These are phyloP conservation scores for Physcomitrium patens DNA, from an alignment of 225 moss, liverwort and hornwort species.

Conservation along the genomic window DNA sequence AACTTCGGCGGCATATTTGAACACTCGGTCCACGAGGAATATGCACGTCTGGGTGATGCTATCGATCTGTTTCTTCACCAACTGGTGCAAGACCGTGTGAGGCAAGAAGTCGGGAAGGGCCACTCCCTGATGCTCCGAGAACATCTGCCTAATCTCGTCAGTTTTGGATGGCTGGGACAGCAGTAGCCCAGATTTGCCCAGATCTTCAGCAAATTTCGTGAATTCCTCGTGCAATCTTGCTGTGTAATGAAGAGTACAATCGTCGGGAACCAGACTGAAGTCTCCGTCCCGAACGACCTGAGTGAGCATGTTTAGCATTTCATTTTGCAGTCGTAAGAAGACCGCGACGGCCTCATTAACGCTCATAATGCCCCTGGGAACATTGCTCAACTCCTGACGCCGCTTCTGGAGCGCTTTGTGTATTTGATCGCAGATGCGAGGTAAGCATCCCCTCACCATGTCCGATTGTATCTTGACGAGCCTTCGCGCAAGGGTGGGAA, in stretches of 20 bases:
- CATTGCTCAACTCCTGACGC: not conserved
- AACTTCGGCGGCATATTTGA: constrained; percentile 32
- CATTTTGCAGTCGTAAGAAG: not conserved
- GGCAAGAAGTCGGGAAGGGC: constrained; percentile 43
- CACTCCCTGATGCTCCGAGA: constrained; percentile 36
- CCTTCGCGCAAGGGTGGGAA: constrained; percentile 39
- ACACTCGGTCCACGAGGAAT: constrained; percentile 34
- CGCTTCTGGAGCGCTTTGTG: constrained; percentile 14
- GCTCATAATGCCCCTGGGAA: constrained; percentile 1
- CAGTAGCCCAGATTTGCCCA: constrained; percentile 4
- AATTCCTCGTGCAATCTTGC: constrained; percentile 42
- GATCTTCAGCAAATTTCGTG: constrained; percentile 18
- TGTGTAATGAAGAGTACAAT: constrained; percentile 19
- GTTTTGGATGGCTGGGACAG: constrained; percentile 16
- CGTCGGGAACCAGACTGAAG: constrained; percentile 11
- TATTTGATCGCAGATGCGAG: constrained; percentile 29
- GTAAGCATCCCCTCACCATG: constrained; percentile 37
- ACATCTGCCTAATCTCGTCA: constrained; percentile 3
- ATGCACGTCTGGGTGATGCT: constrained; percentile 23
- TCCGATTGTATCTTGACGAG: constrained; percentile 35
- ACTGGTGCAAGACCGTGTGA: constrained; percentile 20
- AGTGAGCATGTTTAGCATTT: not conserved
- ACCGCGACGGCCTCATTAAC: constrained; percentile 7
- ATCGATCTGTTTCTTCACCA: constrained; percentile 43
- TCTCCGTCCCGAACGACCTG: constrained; percentile 43